These are phyloP conservation scores for Thinopyrum obtusiflorum DNA, from an alignment of 202 grass and related monocot genomes.

Conservation along the genomic window DNA sequence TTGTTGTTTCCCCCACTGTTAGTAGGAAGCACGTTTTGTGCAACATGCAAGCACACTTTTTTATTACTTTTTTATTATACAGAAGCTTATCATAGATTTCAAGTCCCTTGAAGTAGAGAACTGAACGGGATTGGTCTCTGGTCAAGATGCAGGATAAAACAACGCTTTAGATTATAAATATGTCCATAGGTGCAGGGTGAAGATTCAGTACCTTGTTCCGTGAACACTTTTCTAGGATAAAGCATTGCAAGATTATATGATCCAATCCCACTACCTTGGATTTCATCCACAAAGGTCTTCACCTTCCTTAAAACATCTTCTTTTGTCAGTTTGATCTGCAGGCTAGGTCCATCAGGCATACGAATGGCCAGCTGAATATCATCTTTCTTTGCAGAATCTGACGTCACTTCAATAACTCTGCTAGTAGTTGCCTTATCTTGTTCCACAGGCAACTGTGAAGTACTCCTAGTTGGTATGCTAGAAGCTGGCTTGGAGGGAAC, in stretches of 20 bases:
- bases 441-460: conserved; percentile 28
- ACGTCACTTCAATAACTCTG: conserved; percentile 1
- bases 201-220: conserved; percentile 61
- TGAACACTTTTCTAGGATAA: conserved; percentile 89
- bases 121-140: background rate
- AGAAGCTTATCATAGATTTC: conserved; percentile 1
- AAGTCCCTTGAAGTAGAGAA: background rate
- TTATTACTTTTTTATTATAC: background rate
- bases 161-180: background rate
- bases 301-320: conserved; percentile 67
- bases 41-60: background rate
- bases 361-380: conserved; percentile 79
- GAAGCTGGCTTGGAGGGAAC: conserved; percentile 14
- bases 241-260: conserved; percentile 81
- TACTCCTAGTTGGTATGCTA: conserved; percentile 15
- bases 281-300: conserved; percentile 80
- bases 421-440: conserved; percentile 35
- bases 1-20: background rate
- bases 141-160: background rate
- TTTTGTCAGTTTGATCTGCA: conserved; percentile 78
- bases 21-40: background rate
- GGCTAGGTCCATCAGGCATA: conserved; percentile 73
- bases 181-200: background rate
- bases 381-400: conserved; percentile 47
- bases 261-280: conserved; percentile 30